Conservation (phyloP, 352 stramenopile species). For the Aphanomyces euteiches region DNA sequence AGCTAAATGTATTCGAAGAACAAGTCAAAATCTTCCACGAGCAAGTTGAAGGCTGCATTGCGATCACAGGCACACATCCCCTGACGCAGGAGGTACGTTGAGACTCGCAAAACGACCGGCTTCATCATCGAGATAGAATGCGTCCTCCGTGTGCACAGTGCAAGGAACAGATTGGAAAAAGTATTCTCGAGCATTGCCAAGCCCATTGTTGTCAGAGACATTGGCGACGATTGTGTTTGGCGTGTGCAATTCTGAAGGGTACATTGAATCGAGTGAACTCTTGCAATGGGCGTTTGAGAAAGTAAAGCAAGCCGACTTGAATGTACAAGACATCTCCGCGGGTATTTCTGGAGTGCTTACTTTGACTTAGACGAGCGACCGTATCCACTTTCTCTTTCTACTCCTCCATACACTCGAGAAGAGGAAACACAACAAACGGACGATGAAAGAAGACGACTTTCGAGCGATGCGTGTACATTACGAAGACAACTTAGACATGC, state of each 20-base stretch:
- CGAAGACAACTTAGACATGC: neutral
- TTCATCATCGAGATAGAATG: neutral
- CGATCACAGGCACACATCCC: neutral
- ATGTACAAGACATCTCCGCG: neutral
- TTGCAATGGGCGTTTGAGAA: neutral
- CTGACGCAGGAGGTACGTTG: neutral
- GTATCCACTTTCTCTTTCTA: constrained; percentile 2
- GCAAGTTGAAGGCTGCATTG: constrained; percentile 9
- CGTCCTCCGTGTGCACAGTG: neutral
- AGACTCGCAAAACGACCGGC: neutral
- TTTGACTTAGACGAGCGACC: neutral
- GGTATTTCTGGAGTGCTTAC: neutral
- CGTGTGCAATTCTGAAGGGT: neutral
- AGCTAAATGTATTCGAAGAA: constrained; percentile 4
- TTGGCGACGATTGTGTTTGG: neutral
- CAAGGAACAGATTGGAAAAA: constrained; percentile 1
- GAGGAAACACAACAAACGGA: neutral
- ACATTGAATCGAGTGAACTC: neutral
- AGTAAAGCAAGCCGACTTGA: constrained; percentile 1
- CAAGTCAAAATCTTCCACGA: constrained; percentile 16
- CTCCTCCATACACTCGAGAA: constrained; percentile 6
- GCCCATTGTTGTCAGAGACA: neutral
- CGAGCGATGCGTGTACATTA: neutral
- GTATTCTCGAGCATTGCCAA: constrained; percentile 3
- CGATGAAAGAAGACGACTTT: neutral